Evolutionary conservation across 2,329 filamentous ascomycete species (phyloP), one percentile per base, ranked within the genome.

Genomic region (Fusarium nisikadoi): DNA sequence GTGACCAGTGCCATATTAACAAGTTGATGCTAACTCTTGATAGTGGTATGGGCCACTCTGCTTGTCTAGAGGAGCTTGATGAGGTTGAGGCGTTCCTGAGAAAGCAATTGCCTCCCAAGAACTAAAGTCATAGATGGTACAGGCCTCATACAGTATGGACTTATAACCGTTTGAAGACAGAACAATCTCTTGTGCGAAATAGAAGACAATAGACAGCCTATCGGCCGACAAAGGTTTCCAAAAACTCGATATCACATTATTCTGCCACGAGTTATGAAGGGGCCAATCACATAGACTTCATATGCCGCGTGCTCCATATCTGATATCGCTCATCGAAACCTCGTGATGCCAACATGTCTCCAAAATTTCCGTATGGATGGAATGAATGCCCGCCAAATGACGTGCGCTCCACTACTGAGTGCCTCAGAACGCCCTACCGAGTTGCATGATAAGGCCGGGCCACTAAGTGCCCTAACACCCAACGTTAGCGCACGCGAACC

Each of bases 41-140:
- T 59, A 93, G 91, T 62, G 87, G 90, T 11, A 87, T 98, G 78
- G 86, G 85, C 16, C 95, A 98, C 80, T 92, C 90, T 27, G 94
- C 94, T 7, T 91, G 91, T 75, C 87, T 90, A 10, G 85, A 92
- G 73, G 95, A 98, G 83, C 89, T 98, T 62, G 90, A 97, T 67
- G 93, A 97, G 77, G 85, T 98, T 23, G 93, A 97, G 82, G 79
- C 77, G 4, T 90, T 88, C 71, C 67, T 90, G 66, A 79, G 74
- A 35, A 77, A 83, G 69, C 81, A 82, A 49, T 80, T 90, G 62
- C 85, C 86, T 10, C 78, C 73, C 20, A 74, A 73, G 64, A 73
- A 73, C 46, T 73, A 72, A 39, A 47, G 33, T 9, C 11, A 23
- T 23, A 49, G 29, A 14, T 31, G 42, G n/a, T 42, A 29, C 27